Conservation (phyloP, 352 stramenopile species). For the Globisporangium irregulare region DNA sequence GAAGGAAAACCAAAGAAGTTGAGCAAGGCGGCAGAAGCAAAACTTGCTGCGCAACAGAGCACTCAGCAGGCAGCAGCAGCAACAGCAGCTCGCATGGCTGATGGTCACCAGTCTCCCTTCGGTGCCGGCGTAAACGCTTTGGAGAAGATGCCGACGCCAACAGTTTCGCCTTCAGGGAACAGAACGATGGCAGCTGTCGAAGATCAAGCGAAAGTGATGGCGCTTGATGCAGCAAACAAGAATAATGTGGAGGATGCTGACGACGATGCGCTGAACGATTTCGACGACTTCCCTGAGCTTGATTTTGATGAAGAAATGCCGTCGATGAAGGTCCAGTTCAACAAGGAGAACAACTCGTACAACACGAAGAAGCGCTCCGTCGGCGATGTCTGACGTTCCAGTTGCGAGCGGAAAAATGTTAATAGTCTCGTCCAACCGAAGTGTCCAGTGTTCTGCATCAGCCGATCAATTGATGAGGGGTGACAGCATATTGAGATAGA, state of each 20-base stretch:
- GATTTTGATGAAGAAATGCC: constrained; percentile 71
- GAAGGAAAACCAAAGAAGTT: constrained; percentile 14
- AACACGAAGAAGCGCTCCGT: constrained; percentile 61
- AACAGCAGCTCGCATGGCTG: constrained; percentile 3
- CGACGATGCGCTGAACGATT: constrained; percentile 69
- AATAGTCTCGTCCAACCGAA: constrained; percentile 9
- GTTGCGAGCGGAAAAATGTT: background rate
- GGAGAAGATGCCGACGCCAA: constrained; percentile 21
- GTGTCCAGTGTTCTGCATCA: constrained; percentile 2
- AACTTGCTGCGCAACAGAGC: constrained; percentile 11
- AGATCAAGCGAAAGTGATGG: constrained; percentile 17
- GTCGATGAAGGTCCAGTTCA: constrained; percentile 38
- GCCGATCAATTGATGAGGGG: constrained; percentile 10
- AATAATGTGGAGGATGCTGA: constrained; percentile 18
- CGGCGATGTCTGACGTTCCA: constrained; percentile 48
- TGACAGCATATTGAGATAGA: constrained; percentile 17
- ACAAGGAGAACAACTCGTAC: constrained; percentile 65
- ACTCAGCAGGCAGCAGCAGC: constrained; percentile 8
- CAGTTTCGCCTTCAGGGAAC: constrained; percentile 16
- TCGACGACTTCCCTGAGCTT: constrained; percentile 69
- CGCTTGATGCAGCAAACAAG: constrained; percentile 13
- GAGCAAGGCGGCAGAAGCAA: constrained; percentile 15
- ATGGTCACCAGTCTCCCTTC: constrained; percentile 19
- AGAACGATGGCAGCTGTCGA: constrained; percentile 7
- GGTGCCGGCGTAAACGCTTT: constrained; percentile 4